phyloP scores from a whole-genome alignment of 306 rosid species.

The Corylus americana region DNA sequence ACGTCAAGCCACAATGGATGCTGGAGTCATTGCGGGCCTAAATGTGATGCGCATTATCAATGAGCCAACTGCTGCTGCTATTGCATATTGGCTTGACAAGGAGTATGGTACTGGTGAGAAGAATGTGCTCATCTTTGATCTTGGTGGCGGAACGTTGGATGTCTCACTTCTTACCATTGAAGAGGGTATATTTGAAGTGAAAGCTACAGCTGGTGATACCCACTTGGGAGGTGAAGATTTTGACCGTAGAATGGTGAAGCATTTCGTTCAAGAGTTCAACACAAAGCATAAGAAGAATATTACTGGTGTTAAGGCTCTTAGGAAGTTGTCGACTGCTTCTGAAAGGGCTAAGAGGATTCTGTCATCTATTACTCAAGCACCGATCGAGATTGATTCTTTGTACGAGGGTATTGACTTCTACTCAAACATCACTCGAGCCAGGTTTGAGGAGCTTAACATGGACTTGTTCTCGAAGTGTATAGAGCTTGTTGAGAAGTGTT shows the following conservation, averaged over 20 bases:
- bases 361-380: conserved; percentile 37
- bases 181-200: conserved; percentile 43
- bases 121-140: conserved; percentile 40
- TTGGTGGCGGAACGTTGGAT: conserved; percentile 44
- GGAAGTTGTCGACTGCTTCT: conserved; percentile 37
- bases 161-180: conserved; percentile 42
- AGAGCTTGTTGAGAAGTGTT: conserved; percentile 50
- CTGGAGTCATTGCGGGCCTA: conserved; percentile 36
- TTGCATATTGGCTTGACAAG: conserved; percentile 48
- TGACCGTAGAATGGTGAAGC: conserved; percentile 39
- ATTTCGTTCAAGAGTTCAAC: conserved; percentile 44
- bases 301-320: conserved; percentile 30
- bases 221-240: conserved; percentile 50
- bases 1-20: conserved; percentile 45
- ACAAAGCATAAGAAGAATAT: conserved; percentile 43
- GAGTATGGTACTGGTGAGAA: conserved; percentile 16
- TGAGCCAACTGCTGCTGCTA: conserved; percentile 45
- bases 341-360: conserved; percentile 53
- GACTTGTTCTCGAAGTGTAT: conserved; percentile 49
- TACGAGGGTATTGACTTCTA: conserved; percentile 39
- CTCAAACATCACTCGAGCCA: conserved; percentile 25
- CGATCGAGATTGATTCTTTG: conserved; percentile 42
- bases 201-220: conserved; percentile 39
- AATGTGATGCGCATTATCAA: conserved; percentile 45
- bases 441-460: conserved; percentile 59